Percentiles rank a stretch among this genome's conserved stretches.
phyloP scores from a whole-genome alignment of 208 protist genomes.

The Spongospora subterranea region DNA sequence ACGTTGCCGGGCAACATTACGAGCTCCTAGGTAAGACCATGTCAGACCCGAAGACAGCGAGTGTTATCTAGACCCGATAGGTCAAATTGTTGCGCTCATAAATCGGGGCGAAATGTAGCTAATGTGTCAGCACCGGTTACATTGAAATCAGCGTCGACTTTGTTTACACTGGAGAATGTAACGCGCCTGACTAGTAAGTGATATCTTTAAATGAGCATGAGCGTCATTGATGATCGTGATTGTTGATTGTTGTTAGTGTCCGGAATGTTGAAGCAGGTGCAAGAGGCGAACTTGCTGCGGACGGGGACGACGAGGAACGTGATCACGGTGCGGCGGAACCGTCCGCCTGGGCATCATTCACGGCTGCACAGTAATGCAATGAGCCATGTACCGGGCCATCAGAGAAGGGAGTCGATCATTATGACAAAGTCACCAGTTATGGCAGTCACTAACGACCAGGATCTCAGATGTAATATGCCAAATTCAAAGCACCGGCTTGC shows the following conservation, averaged over 20 bases:
- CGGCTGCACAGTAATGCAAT: background rate
- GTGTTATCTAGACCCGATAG: background rate
- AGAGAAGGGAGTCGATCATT: background rate
- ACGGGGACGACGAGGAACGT: background rate
- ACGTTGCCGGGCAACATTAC: background rate
- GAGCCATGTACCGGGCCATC: background rate
- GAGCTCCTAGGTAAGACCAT: background rate
- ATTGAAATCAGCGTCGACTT: background rate
- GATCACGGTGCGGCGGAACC: background rate
- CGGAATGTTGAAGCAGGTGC: conserved; percentile 28
- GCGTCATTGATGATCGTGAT: background rate
- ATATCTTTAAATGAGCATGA: background rate
- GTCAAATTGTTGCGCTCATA: too few species aligned
- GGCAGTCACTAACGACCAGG: background rate
- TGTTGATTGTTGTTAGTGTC: background rate
- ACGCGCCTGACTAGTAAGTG: background rate
- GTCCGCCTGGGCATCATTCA: background rate
- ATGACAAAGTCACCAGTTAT: background rate
- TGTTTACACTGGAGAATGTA: conserved; percentile 24
- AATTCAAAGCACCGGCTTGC: background rate
- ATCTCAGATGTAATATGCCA: background rate
- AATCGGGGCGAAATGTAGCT: too few species aligned
- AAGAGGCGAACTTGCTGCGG: conserved; percentile 53
- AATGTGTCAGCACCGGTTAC: background rate
- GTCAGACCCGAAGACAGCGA: background rate